Evolutionary conservation across 139 green algal species (phyloP).

Genomic region (Microglena sp.): DNA sequence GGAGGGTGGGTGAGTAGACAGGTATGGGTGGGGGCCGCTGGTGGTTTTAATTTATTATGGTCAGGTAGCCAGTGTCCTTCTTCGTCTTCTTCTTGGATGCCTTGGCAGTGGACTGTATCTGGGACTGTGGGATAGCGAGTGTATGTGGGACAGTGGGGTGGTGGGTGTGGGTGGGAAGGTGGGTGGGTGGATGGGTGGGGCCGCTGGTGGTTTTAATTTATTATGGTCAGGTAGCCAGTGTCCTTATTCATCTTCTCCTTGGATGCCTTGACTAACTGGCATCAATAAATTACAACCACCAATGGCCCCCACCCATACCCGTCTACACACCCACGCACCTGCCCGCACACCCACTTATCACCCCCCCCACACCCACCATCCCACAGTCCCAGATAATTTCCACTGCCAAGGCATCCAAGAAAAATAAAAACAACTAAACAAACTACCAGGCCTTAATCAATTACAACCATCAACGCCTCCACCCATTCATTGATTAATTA

Average conservation of each 20-base stretch:
- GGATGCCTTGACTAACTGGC: not conserved
- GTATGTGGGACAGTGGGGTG: not conserved
- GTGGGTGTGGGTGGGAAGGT: not conserved
- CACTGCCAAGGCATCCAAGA: not conserved
- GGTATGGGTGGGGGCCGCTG: not conserved
- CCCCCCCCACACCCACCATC: not conserved
- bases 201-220: not conserved
- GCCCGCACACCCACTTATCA: not conserved
- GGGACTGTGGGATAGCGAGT: not conserved
- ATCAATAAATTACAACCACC: too few species aligned
- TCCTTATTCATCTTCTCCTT: too few species aligned
- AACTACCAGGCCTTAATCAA: too few species aligned
- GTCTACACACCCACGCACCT: too few species aligned
- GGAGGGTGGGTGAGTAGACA: not conserved
- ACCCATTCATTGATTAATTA: too few species aligned
- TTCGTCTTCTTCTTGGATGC: not conserved
- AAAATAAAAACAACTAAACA: too few species aligned
- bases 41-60: not conserved
- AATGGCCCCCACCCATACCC: too few species aligned
- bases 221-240: too few species aligned
- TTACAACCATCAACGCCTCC: not conserved
- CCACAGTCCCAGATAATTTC: not conserved
- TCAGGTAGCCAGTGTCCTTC: too few species aligned
- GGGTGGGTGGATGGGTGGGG: not conserved
- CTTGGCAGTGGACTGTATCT: not conserved